These are phyloP conservation scores for Rickenella mellea DNA, from an alignment of 768 basidiomycete genomes.

Conservation along the genomic window DNA sequence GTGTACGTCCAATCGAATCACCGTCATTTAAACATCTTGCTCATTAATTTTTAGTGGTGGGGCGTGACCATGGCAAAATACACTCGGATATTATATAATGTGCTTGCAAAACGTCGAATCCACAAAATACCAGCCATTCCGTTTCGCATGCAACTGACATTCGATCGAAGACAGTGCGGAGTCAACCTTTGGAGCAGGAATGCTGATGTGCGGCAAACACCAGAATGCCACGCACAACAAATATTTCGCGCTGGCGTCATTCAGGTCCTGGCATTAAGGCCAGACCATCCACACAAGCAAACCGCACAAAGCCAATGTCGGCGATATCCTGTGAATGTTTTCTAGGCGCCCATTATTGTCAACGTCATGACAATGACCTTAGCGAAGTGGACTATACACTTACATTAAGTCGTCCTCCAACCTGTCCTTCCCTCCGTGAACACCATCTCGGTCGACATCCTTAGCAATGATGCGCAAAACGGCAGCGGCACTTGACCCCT, in stretches of 20 bases:
- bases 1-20: slow-evolving; percentile 57
- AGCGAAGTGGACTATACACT: slow-evolving; percentile 16
- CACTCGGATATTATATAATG: too few species aligned
- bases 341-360: slow-evolving; percentile 18
- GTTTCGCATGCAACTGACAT: too few species aligned
- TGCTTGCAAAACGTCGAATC: too few species aligned
- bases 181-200: too few species aligned
- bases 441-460: slow-evolving; percentile 54
- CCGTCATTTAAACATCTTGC: slow-evolving; percentile 1
- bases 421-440: slow-evolving; percentile 29
- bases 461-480: slow-evolving; percentile 49
- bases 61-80: slow-evolving; percentile 33
- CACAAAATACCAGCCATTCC: too few species aligned
- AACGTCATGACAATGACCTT: slow-evolving; percentile 10
- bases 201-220: too few species aligned
- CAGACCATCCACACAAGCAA: slow-evolving; percentile 46
- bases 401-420: slow-evolving; percentile 36
- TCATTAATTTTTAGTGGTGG: slow-evolving; percentile 50
- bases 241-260: too few species aligned
- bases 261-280: slow-evolving; percentile 34
- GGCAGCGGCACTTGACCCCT: slow-evolving; percentile 37
- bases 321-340: slow-evolving; percentile 36
- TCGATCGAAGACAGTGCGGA: too few species aligned
- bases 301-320: slow-evolving; percentile 38
- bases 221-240: too few species aligned